phyloP scores from a whole-genome alignment of 2,329 filamentous ascomycete genomes.

The Penicillium capsulatum region DNA sequence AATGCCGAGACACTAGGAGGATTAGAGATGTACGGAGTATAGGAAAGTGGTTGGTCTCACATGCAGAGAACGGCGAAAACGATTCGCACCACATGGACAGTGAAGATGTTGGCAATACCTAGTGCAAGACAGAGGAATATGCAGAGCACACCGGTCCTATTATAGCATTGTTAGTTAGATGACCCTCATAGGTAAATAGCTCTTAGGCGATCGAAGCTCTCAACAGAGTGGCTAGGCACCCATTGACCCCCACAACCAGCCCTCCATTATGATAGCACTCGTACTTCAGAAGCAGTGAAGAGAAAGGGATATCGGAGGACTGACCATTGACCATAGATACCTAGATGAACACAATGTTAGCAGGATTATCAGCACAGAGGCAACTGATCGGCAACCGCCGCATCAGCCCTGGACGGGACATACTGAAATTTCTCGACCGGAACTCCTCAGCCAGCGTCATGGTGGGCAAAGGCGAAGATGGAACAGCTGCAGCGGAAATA shows the following conservation, averaged over 20 bases:
- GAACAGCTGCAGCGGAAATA: conserved; percentile 2
- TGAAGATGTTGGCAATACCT: conserved; percentile 65
- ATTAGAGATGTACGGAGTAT: conserved; percentile 40
- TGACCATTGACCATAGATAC: conserved; percentile 67
- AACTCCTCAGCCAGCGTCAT: conserved; percentile 62
- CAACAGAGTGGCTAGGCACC: not conserved
- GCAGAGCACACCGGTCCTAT: conserved; percentile 53
- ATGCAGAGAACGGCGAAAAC: conserved; percentile 57
- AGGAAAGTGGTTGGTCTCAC: conserved; percentile 39
- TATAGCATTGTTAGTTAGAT: conserved; percentile 14
- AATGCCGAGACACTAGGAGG: conserved; percentile 62
- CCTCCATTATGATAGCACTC: not conserved
- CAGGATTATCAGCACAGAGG: conserved; percentile 5
- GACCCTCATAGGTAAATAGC: not conserved
- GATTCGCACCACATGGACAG: conserved; percentile 54
- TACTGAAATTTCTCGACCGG: conserved; percentile 63
- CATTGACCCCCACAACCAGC: not conserved
- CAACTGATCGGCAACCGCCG: conserved; percentile 15
- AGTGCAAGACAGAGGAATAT: conserved; percentile 64
- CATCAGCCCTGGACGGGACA: conserved; percentile 30
- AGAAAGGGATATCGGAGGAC: conserved; percentile 25
- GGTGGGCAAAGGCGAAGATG: conserved; percentile 18
- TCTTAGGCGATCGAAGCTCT: not conserved
- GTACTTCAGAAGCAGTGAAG: not conserved
- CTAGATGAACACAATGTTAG: conserved; percentile 40